These are phyloP conservation scores for Suillus tomentosus DNA, from an alignment of 768 basidiomycete species.

Conservation along the genomic window DNA sequence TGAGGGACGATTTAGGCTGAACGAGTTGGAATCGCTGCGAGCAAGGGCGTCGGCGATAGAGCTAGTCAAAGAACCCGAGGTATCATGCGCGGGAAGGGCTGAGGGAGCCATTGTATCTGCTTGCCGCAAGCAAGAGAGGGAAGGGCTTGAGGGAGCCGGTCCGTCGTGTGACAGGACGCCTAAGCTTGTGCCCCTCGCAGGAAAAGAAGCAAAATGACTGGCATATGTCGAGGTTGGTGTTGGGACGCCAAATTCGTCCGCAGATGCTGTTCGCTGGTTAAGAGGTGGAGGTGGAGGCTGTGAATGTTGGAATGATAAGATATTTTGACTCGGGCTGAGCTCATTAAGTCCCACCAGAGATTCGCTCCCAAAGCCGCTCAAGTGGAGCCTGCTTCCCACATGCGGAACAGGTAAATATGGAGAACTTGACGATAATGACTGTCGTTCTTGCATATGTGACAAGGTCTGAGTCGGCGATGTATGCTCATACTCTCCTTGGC, in stretches of 20 bases:
- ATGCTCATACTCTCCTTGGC: constrained; percentile 16
- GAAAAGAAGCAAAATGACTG: constrained; percentile 67
- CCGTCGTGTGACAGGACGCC: constrained; percentile 33
- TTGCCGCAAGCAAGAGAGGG: constrained; percentile 20
- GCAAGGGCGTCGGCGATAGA: constrained; percentile 42
- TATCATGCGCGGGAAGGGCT: constrained; percentile 4
- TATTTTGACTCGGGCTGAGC: constrained; percentile 23
- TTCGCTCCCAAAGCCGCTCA: constrained; percentile 19
- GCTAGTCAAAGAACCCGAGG: constrained; percentile 35
- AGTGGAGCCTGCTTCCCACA: constrained; percentile 32
- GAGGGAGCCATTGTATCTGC: constrained; percentile 14
- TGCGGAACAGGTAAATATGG: constrained; percentile 36
- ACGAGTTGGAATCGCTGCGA: constrained; percentile 19
- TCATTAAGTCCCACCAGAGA: background rate
- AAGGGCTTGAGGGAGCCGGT: constrained; percentile 19
- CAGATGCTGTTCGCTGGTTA: constrained; percentile 23
- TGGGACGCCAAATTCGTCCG: constrained; percentile 29
- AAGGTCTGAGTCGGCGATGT: constrained; percentile 12
- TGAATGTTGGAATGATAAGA: constrained; percentile 17
- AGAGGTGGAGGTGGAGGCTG: constrained; percentile 12
- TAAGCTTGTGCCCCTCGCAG: constrained; percentile 39
- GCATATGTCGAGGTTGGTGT: constrained; percentile 7
- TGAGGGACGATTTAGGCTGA: constrained; percentile 12
- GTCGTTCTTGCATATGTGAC: constrained; percentile 8
- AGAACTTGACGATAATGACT: constrained; percentile 6